Conservation (phyloP, 805 yeast genomes). For the Candida argentea region DNA sequence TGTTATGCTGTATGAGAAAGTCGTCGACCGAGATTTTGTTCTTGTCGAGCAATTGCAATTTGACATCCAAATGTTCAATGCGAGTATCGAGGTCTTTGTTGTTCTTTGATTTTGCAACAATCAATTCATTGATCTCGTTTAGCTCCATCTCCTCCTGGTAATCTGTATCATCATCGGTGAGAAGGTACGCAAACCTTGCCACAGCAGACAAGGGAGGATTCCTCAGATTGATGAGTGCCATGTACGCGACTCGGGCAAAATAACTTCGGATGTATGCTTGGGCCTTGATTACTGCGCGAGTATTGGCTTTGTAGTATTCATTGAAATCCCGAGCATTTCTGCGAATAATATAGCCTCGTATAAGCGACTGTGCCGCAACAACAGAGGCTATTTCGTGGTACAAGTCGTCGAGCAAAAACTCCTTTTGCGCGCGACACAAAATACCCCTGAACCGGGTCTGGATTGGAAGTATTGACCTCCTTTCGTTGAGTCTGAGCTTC, state of each 20-base stretch:
- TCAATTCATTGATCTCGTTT: conserved; percentile 55
- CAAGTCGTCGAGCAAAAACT: conserved; percentile 42
- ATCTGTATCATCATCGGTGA: conserved; percentile 65
- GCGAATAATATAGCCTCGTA: conserved; percentile 41
- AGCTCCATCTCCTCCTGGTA: conserved; percentile 65
- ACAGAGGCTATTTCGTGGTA: conserved; percentile 34
- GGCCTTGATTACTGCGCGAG: conserved; percentile 52
- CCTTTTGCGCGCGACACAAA: conserved; percentile 45
- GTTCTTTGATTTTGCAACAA: conserved; percentile 56
- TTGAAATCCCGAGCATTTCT: conserved; percentile 17
- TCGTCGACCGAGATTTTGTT: conserved; percentile 75
- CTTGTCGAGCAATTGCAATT: conserved; percentile 66
- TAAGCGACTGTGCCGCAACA: conserved; percentile 40
- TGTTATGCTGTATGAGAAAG: conserved; percentile 36
- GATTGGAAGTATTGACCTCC: conserved; percentile 24
- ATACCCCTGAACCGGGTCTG: conserved; percentile 61
- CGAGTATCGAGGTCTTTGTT: conserved; percentile 67
- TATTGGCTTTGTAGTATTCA: conserved; percentile 44
- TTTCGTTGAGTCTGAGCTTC: conserved; percentile 8
- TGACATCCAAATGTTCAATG: conserved; percentile 68
- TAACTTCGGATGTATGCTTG: conserved; percentile 68
- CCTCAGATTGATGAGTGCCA: conserved; percentile 52
- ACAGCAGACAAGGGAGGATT: conserved; percentile 77
- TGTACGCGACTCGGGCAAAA: conserved; percentile 63
- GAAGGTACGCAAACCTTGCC: conserved; percentile 61